Conservation (phyloP, 495 filamentous ascomycete genomes). For the Bathelium albidoporum region DNA sequence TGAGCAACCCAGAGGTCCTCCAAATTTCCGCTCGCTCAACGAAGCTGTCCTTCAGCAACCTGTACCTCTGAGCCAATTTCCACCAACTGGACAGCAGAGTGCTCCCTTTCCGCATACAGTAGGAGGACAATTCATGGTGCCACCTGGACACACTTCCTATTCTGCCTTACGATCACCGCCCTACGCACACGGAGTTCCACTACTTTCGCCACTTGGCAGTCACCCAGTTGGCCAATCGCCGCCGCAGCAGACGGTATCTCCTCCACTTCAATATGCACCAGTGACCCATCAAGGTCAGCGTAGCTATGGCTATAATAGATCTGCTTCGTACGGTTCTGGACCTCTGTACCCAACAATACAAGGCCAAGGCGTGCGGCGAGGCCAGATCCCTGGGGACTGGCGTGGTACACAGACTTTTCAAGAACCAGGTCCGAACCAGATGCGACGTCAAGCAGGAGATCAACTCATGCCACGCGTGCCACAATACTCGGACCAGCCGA, state of each 20-base stretch:
- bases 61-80: neutral
- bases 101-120: neutral
- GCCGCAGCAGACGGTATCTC: neutral
- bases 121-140: neutral
- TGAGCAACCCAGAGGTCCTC: neutral
- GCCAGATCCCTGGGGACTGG: neutral
- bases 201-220: neutral
- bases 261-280: neutral
- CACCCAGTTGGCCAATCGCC: neutral
- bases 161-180: neutral
- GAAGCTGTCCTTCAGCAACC: neutral
- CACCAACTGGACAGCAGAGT: neutral
- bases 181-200: neutral
- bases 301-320: no score
- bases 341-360: no score
- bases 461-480: neutral
- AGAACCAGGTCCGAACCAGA: neutral
- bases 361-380: neutral
- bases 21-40: neutral
- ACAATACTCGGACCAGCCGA: neutral
- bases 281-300: neutral
- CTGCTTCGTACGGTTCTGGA: no score
- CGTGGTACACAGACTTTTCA: neutral
- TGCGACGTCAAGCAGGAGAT: neutral
- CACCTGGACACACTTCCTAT: neutral